Evolutionary conservation across 1,284 basidiomycete species (phyloP).

Genomic region (Sporisorium scitamineum): DNA sequence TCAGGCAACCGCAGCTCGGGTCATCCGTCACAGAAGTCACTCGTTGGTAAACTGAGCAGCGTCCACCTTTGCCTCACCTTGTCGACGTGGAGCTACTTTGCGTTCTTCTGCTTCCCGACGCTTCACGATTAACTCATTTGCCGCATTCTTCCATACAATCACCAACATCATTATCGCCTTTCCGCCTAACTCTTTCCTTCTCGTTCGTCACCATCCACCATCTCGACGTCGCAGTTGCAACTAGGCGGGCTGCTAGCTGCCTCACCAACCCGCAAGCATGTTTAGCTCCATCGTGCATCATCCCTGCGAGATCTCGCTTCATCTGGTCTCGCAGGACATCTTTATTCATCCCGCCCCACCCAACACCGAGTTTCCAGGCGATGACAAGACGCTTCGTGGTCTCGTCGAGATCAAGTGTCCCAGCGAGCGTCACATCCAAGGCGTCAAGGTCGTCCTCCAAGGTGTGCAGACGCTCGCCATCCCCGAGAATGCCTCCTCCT

Average conservation of each 20-base stretch:
- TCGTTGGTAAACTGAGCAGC: neutral
- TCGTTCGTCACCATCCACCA: neutral
- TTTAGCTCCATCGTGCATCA: slow-evolving; percentile 61
- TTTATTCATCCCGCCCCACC: slow-evolving; percentile 62
- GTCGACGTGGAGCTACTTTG: neutral
- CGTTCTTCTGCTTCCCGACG: neutral
- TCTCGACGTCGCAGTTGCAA: neutral
- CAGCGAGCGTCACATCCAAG: slow-evolving; percentile 60
- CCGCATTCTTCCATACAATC: neutral
- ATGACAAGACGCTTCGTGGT: slow-evolving; percentile 66
- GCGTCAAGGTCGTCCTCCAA: slow-evolving; percentile 56
- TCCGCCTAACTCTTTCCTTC: neutral
- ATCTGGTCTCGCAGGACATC: slow-evolving; percentile 64
- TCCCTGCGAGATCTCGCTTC: slow-evolving; percentile 65
- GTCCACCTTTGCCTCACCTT: no score
- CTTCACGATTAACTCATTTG: neutral
- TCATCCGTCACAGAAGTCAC: no score
- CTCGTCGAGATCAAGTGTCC: slow-evolving; percentile 67
- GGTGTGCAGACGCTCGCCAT: slow-evolving; percentile 64
- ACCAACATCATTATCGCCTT: neutral
- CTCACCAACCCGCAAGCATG: slow-evolving; percentile 33
- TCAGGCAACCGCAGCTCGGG: neutral
- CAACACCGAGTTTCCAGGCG: slow-evolving; percentile 52
- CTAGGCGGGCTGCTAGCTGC: neutral
- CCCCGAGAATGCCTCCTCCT: slow-evolving; percentile 42